Evolutionary conservation across 225 moss, liverwort and hornwort genomes (phyloP).

Genomic region (Bryum argenteum): DNA sequence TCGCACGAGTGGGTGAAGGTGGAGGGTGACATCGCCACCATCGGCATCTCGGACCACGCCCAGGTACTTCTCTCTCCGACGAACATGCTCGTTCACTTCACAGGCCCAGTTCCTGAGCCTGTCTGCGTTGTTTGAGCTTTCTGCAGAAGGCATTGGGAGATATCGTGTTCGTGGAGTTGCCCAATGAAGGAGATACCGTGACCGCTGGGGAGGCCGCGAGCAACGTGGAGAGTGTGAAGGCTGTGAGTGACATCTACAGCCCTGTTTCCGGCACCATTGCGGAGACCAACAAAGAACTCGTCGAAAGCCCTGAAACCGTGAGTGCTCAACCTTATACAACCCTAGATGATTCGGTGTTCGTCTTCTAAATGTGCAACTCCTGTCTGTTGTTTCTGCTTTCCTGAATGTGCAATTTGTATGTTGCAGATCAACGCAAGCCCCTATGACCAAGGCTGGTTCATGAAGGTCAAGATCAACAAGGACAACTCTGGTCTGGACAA

Average conservation of each 20-base stretch:
- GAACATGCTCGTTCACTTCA: too few relatives aligned
- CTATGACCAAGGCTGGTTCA: conserved; percentile 56
- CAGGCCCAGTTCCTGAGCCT: too few relatives aligned
- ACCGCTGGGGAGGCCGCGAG: conserved; percentile 13
- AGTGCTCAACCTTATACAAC: not conserved
- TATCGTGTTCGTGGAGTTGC: conserved; percentile 58
- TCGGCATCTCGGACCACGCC: conserved; percentile 94
- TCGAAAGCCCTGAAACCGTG: conserved; percentile 42
- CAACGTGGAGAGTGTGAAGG: conserved; percentile 69
- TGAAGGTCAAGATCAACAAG: conserved; percentile 49
- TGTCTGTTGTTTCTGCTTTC: too few relatives aligned
- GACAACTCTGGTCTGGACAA: conserved; percentile 22
- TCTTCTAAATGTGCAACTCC: not conserved
- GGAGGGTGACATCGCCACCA: conserved; percentile 69
- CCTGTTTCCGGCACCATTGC: conserved; percentile 48
- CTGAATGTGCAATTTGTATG: not conserved
- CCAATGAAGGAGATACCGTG: conserved; percentile 24
- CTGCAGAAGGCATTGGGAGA: conserved; percentile 55
- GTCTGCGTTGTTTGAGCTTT: not conserved
- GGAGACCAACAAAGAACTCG: conserved; percentile 37
- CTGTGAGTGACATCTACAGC: conserved; percentile 50
- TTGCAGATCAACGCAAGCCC: conserved; percentile 51
- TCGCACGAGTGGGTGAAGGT: conserved; percentile 98
- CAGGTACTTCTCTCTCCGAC: conserved; percentile 54
- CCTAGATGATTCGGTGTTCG: not conserved